A percentile compares a stretch with the other conserved stretches of the same genome.
Conservation (phyloP, 495 filamentous ascomycete genomes). For the Talaromyces trachyspermus region DNA sequence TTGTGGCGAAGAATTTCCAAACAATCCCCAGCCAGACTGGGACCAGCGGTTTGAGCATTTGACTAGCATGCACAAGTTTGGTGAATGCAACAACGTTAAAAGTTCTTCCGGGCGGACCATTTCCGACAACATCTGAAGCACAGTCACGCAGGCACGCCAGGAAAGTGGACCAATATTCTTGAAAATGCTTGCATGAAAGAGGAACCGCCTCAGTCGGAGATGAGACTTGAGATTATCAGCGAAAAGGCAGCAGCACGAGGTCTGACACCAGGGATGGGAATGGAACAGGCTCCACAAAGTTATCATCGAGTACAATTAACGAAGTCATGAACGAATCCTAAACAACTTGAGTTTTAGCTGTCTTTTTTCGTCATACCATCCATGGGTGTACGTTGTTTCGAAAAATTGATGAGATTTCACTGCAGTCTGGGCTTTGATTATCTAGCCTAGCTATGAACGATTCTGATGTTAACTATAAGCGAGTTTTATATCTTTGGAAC, state of each 20-base stretch:
- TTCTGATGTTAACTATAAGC: too few relatives aligned
- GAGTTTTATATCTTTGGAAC: too few relatives aligned
- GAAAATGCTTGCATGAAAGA: constrained; percentile 97
- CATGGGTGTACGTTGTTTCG: too few relatives aligned
- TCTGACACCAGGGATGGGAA: constrained; percentile 6
- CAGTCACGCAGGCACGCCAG: constrained; percentile 91
- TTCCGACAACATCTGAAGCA: constrained; percentile 98
- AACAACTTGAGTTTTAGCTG: not conserved
- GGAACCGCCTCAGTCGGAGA: constrained; percentile 53
- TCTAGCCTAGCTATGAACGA: too few relatives aligned
- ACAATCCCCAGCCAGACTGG: constrained; percentile 69
- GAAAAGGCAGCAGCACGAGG: constrained; percentile 12
- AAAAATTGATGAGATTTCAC: too few relatives aligned
- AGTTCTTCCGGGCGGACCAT: constrained; percentile 95
- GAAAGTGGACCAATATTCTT: constrained; percentile 98
- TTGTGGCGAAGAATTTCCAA: constrained; percentile 87
- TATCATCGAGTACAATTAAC: constrained; percentile 30
- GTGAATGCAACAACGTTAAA: constrained; percentile 98
- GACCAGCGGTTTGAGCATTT: constrained; percentile 77
- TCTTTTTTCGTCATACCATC: not conserved
- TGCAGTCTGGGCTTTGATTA: too few relatives aligned
- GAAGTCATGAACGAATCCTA: constrained; percentile 17
- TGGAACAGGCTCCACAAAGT: constrained; percentile 15
- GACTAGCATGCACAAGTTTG: constrained; percentile 87
- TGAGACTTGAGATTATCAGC: constrained; percentile 12